These are phyloP conservation scores for Trichoderma polysporum DNA, from an alignment of 2,329 filamentous ascomycete species.

Conservation along the genomic window DNA sequence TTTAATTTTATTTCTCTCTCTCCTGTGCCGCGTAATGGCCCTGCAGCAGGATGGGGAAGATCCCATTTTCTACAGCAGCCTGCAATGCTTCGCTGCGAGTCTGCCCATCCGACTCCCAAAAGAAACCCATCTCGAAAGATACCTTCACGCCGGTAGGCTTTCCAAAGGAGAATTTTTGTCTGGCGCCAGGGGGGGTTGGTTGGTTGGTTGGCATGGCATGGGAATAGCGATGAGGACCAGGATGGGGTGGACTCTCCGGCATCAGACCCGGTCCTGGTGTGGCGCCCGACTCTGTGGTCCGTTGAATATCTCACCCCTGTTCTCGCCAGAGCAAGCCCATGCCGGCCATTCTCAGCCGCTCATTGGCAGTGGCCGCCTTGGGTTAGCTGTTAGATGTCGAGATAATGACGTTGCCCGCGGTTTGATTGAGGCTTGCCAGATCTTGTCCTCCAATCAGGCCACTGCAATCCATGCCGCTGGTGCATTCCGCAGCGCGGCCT, in stretches of 20 bases:
- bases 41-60: conserved; percentile 5
- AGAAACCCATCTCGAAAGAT: neutral
- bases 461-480: neutral
- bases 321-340: conserved; percentile 16
- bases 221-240: neutral
- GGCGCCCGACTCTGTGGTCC: conserved; percentile 20
- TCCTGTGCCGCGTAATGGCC: neutral
- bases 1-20: neutral
- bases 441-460: conserved; percentile 12
- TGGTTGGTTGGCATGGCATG: conserved; percentile 6
- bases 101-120: conserved; percentile 9
- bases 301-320: conserved; percentile 15
- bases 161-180: conserved; percentile 16
- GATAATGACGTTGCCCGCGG: conserved; percentile 19
- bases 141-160: neutral
- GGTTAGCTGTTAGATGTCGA: conserved; percentile 17
- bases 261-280: conserved; percentile 20
- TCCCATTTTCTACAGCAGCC: neutral
- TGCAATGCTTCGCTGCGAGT: neutral
- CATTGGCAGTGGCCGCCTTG: conserved; percentile 13
- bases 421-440: conserved; percentile 11
- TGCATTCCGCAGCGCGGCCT: conserved; percentile 9
- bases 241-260: conserved; percentile 13
- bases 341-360: conserved; percentile 8
- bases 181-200: neutral